A percentile compares a stretch with the other conserved stretches of the same genome.
Evolutionary conservation across 768 basidiomycete genomes (phyloP).

Genomic region (Grammothele lineata): DNA sequence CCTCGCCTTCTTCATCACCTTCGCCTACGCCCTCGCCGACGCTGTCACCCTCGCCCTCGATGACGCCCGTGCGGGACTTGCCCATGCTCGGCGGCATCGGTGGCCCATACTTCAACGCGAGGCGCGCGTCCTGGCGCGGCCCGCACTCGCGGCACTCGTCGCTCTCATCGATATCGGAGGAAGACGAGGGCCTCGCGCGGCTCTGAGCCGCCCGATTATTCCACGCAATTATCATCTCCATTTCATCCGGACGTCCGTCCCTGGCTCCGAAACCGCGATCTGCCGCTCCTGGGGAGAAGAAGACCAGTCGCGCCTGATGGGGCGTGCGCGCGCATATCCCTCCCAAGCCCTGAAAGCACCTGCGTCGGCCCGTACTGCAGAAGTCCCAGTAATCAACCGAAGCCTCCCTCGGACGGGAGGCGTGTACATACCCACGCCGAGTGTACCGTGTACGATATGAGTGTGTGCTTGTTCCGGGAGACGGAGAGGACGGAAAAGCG

Average conservation of each 20-base stretch:
- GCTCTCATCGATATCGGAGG: conserved; percentile 22
- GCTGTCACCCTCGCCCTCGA: conserved; percentile 2
- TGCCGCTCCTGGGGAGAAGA: no score
- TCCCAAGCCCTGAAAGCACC: no score
- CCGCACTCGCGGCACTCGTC: conserved; percentile 22
- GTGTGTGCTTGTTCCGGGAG: no score
- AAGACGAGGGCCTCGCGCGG: conserved; percentile 18
- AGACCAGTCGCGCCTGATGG: no score
- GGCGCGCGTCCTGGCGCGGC: conserved; percentile 5
- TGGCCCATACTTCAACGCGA: neutral
- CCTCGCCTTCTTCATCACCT: conserved; percentile 7
- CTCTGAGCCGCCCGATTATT: conserved; percentile 4
- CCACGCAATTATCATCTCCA: neutral
- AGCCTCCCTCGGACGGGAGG: neutral
- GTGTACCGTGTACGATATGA: neutral
- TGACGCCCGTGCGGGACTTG: conserved; percentile 7
- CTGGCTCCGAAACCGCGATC: no score
- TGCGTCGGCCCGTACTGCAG: no score
- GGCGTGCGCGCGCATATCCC: no score
- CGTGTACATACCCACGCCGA: neutral
- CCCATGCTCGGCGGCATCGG: neutral
- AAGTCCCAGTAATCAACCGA: no score
- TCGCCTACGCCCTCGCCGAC: conserved; percentile 5
- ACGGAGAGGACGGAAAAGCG: neutral
- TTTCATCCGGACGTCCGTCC: no score